These are phyloP conservation scores for Boletus sp. DNA, from an alignment of 1,284 basidiomycete genomes.

Conservation along the genomic window DNA sequence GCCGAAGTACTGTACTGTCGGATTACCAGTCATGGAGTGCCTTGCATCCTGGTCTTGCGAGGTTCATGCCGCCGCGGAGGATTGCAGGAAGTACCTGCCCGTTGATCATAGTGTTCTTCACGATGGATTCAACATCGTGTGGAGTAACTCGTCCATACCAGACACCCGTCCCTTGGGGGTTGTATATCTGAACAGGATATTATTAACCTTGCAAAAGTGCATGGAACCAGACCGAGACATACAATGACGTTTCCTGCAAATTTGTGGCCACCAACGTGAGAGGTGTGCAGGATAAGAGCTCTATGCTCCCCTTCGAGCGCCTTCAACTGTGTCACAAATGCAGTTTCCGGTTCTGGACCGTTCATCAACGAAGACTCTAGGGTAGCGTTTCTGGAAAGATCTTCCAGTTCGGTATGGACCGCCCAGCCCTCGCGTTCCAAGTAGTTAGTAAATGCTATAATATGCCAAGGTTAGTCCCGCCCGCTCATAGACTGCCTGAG, in stretches of 20 bases:
- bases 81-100: constrained; percentile 81
- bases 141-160: constrained; percentile 95
- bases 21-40: constrained; percentile 70
- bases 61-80: constrained; percentile 78
- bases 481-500: not conserved
- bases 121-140: constrained; percentile 82
- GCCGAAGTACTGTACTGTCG: not conserved
- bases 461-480: constrained; percentile 6
- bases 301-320: constrained; percentile 47
- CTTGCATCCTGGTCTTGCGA: constrained; percentile 62
- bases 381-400: constrained; percentile 52
- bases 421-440: constrained; percentile 69
- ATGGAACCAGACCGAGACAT: constrained; percentile 12
- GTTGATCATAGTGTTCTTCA: constrained; percentile 79
- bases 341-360: constrained; percentile 32
- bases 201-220: not conserved
- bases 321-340: constrained; percentile 47
- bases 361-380: constrained; percentile 49
- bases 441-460: constrained; percentile 54
- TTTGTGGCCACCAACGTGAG: constrained; percentile 88
- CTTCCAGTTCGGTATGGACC: constrained; percentile 71
- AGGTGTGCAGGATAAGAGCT: constrained; percentile 80
- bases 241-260: constrained; percentile 91
- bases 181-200: constrained; percentile 61
- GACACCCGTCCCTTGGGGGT: constrained; percentile 76